Evolutionary conservation across 768 basidiomycete species (phyloP), one percentile per base, ranked within the genome.

Genomic region (Boletus subparvulus): DNA sequence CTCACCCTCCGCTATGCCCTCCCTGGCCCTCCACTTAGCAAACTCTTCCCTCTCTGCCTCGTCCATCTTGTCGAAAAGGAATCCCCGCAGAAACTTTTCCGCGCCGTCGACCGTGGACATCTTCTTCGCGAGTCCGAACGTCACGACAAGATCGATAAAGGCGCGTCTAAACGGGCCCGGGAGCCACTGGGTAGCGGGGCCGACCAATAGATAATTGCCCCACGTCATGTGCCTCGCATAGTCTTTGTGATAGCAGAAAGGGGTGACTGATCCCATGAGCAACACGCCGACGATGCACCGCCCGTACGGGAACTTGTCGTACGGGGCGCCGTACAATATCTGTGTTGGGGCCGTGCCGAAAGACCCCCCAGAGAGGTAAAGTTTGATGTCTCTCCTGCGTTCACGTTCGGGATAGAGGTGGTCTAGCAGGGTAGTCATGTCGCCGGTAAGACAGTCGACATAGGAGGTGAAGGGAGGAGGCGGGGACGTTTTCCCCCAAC

Each of bases 401-500:
- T 6, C 58, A 0, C 66, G 65, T 21, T 75, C 63, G 0, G 82
- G 80, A 59, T 83, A 80, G 32, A 83, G 74, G 64, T 82, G 80
- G 19, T 74, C 66, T 37, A 85, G 73, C 42, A 85, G 70, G 13
- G 74, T 68, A 1, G 77, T 74, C 56, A 80, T 75, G 61, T 82
- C 82, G 47, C 69, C 57, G 33, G 73, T 72, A 52, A 85, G 67
- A 13, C 74, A 73, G 24, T 74, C 67, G 47, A 77, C 65, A 61
- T 79, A 84, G 2, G 76, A 62, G 0, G 66, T 54, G 9, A 66
- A 55, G 9, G 70, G 57, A 4, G 64, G 65, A 6, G 76, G 65
- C 1, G 80, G 75, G 0, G 82, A 80, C 6, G 83, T 79, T 44
- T 74, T 74, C 4, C 83, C 83, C 83, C 84, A 85, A 2, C 82